Conservation (phyloP, 2,329 filamentous ascomycete species). For the Claviceps monticola region DNA sequence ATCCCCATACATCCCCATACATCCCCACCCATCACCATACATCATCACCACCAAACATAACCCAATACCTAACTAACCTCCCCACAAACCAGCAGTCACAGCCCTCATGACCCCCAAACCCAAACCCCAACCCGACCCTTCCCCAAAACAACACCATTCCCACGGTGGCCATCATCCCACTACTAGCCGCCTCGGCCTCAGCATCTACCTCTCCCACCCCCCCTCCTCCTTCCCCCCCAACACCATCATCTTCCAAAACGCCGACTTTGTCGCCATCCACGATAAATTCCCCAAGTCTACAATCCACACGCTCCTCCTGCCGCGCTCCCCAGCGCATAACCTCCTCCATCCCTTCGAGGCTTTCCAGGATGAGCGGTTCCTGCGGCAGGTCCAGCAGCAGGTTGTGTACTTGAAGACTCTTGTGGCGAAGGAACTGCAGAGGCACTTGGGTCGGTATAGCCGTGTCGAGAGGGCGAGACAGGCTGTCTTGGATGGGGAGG, state of each 20-base stretch:
- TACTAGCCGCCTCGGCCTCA: slow-evolving; percentile 49
- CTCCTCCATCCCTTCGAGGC: slow-evolving; percentile 63
- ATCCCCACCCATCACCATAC: not conserved
- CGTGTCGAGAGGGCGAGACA: slow-evolving; percentile 48
- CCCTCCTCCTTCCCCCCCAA: slow-evolving; percentile 44
- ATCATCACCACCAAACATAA: too few species aligned
- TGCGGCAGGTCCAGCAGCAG: slow-evolving; percentile 47
- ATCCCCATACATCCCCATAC: not conserved
- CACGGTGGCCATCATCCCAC: slow-evolving; percentile 11
- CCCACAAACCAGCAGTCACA: slow-evolving; percentile 16
- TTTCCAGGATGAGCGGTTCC: slow-evolving; percentile 57
- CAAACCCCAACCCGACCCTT: slow-evolving; percentile 8
- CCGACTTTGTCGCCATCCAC: slow-evolving; percentile 60
- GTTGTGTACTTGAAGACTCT: slow-evolving; percentile 45
- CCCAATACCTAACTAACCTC: too few species aligned
- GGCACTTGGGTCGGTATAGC: slow-evolving; percentile 52
- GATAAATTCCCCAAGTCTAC: slow-evolving; percentile 79
- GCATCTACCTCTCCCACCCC: slow-evolving; percentile 52
- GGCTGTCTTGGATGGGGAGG: slow-evolving; percentile 48
- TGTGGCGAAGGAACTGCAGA: slow-evolving; percentile 61
- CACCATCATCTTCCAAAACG: slow-evolving; percentile 51
- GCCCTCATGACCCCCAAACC: slow-evolving; percentile 20
- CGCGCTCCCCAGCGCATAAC: slow-evolving; percentile 49
- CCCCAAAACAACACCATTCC: slow-evolving; percentile 19
- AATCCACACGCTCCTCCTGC: slow-evolving; percentile 78